phyloP scores from a whole-genome alignment of 2,329 filamentous ascomycete species.

The Ceratocystis smalleyi region DNA sequence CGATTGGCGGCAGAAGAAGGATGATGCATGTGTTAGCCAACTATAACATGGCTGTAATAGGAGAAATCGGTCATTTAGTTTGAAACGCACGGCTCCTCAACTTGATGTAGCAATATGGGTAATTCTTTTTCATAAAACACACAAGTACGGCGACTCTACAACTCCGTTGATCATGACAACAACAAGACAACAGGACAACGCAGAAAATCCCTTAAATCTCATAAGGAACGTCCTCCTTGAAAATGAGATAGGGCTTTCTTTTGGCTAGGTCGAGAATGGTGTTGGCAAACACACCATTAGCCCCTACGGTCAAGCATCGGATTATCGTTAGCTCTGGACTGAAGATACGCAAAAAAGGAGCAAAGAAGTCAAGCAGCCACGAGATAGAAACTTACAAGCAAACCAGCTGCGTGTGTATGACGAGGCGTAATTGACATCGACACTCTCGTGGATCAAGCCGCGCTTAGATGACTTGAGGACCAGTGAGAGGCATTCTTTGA shows the following conservation, averaged over 20 bases:
- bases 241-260: slow-evolving; percentile 76
- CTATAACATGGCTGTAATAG: no score
- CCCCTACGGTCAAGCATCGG: slow-evolving; percentile 35
- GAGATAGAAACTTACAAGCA: slow-evolving; percentile 42
- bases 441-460: slow-evolving; percentile 80
- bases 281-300: slow-evolving; percentile 88
- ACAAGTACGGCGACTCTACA: background rate
- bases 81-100: no score
- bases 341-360: background rate
- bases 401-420: slow-evolving; percentile 89
- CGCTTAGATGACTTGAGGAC: slow-evolving; percentile 63
- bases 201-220: slow-evolving; percentile 25
- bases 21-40: background rate
- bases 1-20: slow-evolving; percentile 7
- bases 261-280: slow-evolving; percentile 81
- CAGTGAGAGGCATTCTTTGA: slow-evolving; percentile 51
- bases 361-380: background rate
- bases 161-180: background rate
- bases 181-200: background rate
- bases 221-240: slow-evolving; percentile 48
- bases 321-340: background rate
- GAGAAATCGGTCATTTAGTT: no score
- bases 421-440: slow-evolving; percentile 55
- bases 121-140: background rate
- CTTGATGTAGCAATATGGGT: no score